Evolutionary conservation across 768 basidiomycete genomes (phyloP).

Genomic region (Epithele typhae): DNA sequence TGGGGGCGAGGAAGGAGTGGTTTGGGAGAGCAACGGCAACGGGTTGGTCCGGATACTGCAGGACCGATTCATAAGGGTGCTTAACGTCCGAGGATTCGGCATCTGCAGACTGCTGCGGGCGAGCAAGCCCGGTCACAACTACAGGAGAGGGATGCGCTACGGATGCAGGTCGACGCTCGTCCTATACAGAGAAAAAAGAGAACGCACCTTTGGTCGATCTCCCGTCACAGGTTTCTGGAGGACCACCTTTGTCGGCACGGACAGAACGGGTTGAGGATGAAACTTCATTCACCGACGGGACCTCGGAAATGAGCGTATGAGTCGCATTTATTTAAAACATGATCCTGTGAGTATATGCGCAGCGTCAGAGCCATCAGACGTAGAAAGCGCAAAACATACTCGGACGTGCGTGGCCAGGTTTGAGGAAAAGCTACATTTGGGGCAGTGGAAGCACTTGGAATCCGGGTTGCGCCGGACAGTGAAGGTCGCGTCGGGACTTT

Average conservation of each 20-base stretch:
- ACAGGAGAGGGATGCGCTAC: neutral
- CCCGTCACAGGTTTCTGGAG: neutral
- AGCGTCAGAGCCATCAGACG: neutral
- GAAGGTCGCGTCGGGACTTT: conserved; percentile 1
- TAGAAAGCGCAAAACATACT: neutral
- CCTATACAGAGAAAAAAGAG: no score
- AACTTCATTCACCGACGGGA: neutral
- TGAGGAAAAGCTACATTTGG: neutral
- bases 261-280: neutral
- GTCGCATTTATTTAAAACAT: neutral
- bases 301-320: neutral
- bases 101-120: no score
- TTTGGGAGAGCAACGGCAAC: neutral
- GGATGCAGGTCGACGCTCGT: no score
- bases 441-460: conserved; percentile 12
- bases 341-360: neutral
- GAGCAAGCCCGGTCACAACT: no score
- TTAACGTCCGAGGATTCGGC: no score
- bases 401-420: neutral
- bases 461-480: conserved; percentile 3
- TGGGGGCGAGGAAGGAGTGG: no score
- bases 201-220: no score
- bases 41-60: neutral
- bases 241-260: neutral
- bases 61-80: neutral